Evolutionary conservation across 176 grass and related monocot genomes (phyloP), one percentile per base, ranked within the genome.

Genomic region (Eragrostis curvula): DNA sequence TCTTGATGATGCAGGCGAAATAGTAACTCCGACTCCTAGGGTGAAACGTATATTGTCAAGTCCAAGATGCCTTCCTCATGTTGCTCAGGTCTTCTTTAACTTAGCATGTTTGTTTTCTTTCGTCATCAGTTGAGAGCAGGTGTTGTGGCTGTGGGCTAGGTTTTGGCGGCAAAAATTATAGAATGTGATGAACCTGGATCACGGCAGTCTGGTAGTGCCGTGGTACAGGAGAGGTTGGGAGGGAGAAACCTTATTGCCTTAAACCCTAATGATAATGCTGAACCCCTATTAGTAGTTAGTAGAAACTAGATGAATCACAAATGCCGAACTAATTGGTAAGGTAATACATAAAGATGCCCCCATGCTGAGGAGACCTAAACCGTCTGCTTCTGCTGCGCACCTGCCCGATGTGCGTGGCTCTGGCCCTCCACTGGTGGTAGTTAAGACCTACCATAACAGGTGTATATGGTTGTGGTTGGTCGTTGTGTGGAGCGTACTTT

Each of bases 1-100:
- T 93, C 90, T 99, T 81, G 96, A 99, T 88, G 96, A 99, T 71
- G 93, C 96, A 24, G 96, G 96, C 23, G 93, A 99, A 81, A 95
- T 99, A 83, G 96, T 99, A 64, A 99, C 93, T 59, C 93, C 96
- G 77, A 99, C 96, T 68, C 96, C 96, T 87, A 91, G 85, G 81
- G 96, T 99, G 62, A 98, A 98, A 87, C 88, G 75, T 74, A 92
- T 94, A 81, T 86, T 98, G 29, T 98, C 96, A 61, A 98, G 93
- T 84, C 90, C 90, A 79, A 91, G 96, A 85, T 98, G 96, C 78
- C 89, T 98, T 93, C 96, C 96, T 74, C 96, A 98, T 91, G 87
- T 98, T 84, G 82, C 96, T 74, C 96, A 98, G 89, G 96, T 93
- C 79, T 23, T 83, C 65, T 74, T 25, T 63, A 59, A 12, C 53